Conservation (phyloP, 768 basidiomycete species). For the Hypsizygus marmoreus region DNA sequence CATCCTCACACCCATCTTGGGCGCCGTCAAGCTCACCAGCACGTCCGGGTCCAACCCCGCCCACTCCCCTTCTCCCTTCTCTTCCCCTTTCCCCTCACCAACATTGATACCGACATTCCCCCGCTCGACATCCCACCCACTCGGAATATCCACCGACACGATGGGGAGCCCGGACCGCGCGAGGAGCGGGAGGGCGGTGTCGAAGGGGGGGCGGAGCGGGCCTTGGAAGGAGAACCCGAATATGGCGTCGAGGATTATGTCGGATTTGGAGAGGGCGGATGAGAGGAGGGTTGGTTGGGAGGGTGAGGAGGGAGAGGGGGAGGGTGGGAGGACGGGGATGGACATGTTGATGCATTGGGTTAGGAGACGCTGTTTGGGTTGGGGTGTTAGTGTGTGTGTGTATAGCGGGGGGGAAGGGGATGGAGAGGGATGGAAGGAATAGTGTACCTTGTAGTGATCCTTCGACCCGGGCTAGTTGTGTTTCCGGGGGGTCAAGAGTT, state of each 20-base stretch:
- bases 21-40: constrained; percentile 89
- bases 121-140: constrained; percentile 92
- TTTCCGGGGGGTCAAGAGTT: no score
- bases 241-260: constrained; percentile 92
- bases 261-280: constrained; percentile 58
- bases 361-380: constrained; percentile 65
- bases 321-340: constrained; percentile 76
- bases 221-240: constrained; percentile 98
- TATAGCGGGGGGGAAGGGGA: not conserved
- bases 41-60: constrained; percentile 74
- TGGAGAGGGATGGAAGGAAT: not conserved
- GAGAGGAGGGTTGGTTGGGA: constrained; percentile 47
- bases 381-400: not conserved
- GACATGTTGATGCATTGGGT: constrained; percentile 88
- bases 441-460: constrained; percentile 80
- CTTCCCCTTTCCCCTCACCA: no score
- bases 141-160: constrained; percentile 94
- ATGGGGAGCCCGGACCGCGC: constrained; percentile 71
- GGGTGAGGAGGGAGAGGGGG: constrained; percentile 46
- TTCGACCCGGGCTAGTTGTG: constrained; percentile 92
- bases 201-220: constrained; percentile 88
- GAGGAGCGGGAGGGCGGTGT: constrained; percentile 68
- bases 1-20: constrained; percentile 80
- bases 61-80: no score
- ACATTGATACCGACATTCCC: no score